phyloP scores from a whole-genome alignment of 225 moss, liverwort and hornwort species.

The Ulota crispa region DNA sequence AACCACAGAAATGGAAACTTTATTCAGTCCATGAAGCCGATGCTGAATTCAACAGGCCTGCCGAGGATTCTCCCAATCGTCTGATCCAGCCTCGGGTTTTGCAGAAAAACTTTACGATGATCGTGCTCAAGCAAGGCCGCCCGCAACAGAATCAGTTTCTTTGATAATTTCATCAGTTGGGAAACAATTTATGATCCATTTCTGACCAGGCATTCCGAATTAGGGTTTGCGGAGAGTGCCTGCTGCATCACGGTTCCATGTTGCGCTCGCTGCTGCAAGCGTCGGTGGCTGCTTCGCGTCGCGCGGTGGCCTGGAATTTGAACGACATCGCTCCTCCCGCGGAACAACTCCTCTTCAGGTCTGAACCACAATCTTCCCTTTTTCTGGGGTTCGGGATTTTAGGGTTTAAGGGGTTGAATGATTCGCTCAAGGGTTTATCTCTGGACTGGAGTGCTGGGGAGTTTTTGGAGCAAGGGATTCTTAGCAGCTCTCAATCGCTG shows the following conservation, averaged over 20 bases:
- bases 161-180: neutral
- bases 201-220: neutral
- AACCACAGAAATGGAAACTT: too few relatives aligned
- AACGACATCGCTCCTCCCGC: conserved; percentile 78
- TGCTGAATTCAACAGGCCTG: neutral
- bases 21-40: neutral
- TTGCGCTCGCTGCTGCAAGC: conserved; percentile 43
- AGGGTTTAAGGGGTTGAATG: neutral
- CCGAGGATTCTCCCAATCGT: neutral
- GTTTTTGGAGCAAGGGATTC: neutral
- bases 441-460: neutral
- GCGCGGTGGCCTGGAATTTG: conserved; percentile 80
- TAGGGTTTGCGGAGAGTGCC: neutral
- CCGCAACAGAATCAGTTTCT: neutral
- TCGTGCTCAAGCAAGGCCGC: neutral
- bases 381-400: neutral
- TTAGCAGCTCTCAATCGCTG: neutral
- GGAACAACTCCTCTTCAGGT: conserved; percentile 71
- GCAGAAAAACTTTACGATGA: neutral
- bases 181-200: neutral
- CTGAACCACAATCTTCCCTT: neutral
- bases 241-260: conserved; percentile 30
- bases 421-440: neutral
- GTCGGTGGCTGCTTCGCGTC: conserved; percentile 54
- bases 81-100: neutral